These are phyloP conservation scores for Rosa multiflora DNA, from an alignment of 306 rosid species.

Conservation along the genomic window DNA sequence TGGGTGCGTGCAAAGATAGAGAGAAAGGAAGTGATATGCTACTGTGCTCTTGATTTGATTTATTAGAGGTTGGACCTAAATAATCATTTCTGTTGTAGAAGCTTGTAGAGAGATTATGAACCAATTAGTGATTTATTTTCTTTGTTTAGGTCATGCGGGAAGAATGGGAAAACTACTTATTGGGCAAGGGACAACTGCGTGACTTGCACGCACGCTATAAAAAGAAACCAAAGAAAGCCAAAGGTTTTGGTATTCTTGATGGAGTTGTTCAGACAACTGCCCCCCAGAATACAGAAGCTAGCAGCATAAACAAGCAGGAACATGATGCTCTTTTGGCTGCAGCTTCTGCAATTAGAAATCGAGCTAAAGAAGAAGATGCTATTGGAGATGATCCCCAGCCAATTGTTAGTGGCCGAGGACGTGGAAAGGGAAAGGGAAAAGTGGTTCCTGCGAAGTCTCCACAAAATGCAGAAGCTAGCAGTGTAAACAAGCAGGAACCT, in stretches of 20 bases:
- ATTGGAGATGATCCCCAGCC: slow-evolving; percentile 44
- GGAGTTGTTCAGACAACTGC: slow-evolving; percentile 73
- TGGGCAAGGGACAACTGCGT: slow-evolving; percentile 80
- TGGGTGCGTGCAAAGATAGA: not conserved
- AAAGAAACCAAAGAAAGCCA: slow-evolving; percentile 80
- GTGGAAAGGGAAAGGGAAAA: slow-evolving; percentile 51
- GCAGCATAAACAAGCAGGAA: slow-evolving; percentile 75
- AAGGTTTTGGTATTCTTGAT: slow-evolving; percentile 97
- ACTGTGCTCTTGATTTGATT: not conserved
- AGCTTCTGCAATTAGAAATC: slow-evolving; percentile 66
- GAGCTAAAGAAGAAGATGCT: slow-evolving; percentile 42
- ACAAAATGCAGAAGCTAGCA: slow-evolving; percentile 53
- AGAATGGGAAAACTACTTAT: slow-evolving; percentile 93
- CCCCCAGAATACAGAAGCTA: slow-evolving; percentile 60
- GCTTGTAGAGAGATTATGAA: not conserved
- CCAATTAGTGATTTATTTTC: slow-evolving; percentile 12
- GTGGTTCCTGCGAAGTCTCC: slow-evolving; percentile 57
- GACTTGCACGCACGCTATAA: slow-evolving; percentile 58
- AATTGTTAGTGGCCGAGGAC: slow-evolving; percentile 32
- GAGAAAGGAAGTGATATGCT: not conserved
- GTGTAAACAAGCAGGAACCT: slow-evolving; percentile 70
- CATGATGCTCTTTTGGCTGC: slow-evolving; percentile 79
- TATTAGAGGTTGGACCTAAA: not conserved
- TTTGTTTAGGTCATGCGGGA: slow-evolving; percentile 69
- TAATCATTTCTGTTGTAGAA: not conserved